Evolutionary conservation across 768 basidiomycete species (phyloP), one percentile per base, ranked within the genome.

Genomic region (Rhizopogon roseolus): DNA sequence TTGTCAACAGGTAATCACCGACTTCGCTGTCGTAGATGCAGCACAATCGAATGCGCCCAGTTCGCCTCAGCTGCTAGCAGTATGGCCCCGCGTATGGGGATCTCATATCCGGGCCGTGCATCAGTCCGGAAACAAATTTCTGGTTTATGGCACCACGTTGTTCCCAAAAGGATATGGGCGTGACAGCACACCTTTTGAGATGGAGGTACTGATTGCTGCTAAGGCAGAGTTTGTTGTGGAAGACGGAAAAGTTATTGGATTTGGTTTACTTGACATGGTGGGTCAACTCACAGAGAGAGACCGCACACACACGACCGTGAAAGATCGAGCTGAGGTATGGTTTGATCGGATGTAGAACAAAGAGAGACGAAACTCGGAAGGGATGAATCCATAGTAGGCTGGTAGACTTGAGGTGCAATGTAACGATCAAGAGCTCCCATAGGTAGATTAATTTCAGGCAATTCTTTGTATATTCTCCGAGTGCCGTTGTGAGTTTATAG

Each of bases 91-190:
- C 11, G 27, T 67, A 29, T 74, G 69, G 70, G 61, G 66, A 0
- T 67, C 72, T n/a, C 76, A 79, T 56, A 37, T 74, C 16, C 71
- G 73, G 5, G 46, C 73, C 50, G 52, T 40, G 16, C 61, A 60
- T 51, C 22, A 34, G 36, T 52, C 55, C 25, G 66, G 55, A 9
- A 32, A 59, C 9, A 37, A 52, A 6, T 74, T 71, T 52, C 41
- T 41, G 0, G 34, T 66, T 5, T 22, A 52, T 10, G 49, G 62
- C 3, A 64, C 69, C 6, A 57, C 57, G 2, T 59, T 74, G 3
- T 76, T 70, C 56, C 69, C 73, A 1, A 25, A 67, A 0, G 75
- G 76, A 5, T 76, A 71, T 45, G 75, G 77, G 13, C 61, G 55
- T 19, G 67, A 76, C 42, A 48, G 34, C 25, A 70, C 61, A 5